These are phyloP conservation scores for Oenanthe sinensis DNA, from an alignment of 129 eudicot species.

Conservation along the genomic window DNA sequence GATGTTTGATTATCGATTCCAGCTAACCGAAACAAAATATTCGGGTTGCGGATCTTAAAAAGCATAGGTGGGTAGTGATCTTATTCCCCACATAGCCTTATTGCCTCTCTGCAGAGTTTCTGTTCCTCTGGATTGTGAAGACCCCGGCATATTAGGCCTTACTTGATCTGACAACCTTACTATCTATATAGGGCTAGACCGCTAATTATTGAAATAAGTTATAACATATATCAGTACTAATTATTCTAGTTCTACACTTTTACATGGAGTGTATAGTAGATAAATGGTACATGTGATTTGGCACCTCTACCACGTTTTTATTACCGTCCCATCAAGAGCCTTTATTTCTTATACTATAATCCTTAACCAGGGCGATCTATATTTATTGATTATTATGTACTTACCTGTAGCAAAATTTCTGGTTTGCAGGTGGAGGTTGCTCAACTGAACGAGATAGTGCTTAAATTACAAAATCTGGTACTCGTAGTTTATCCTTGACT, in stretches of 20 bases:
- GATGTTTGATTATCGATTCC: too few relatives aligned
- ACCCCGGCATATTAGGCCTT: too few relatives aligned
- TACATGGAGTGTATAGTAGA: not conserved
- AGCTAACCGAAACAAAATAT: too few relatives aligned
- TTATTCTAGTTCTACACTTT: not conserved
- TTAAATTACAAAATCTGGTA: not conserved
- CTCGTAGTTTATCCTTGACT: not conserved
- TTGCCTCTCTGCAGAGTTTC: too few relatives aligned
- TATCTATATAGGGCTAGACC: too few relatives aligned
- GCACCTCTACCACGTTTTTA: not conserved
- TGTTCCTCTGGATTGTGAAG: too few relatives aligned
- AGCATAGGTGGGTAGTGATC: too few relatives aligned
- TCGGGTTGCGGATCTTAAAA: too few relatives aligned
- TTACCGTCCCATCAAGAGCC: not conserved
- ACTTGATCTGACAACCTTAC: too few relatives aligned
- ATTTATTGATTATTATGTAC: not conserved
- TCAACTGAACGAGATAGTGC: not conserved
- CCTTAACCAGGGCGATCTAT: not conserved
- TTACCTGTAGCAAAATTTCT: not conserved
- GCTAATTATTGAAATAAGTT: not conserved
- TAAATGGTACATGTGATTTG: not conserved
- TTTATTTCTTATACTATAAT: not conserved
- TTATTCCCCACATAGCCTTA: too few relatives aligned
- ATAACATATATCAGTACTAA: not conserved
- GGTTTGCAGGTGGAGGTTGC: constrained; percentile 7